These are phyloP conservation scores for Chaetomium tenue DNA, from an alignment of 495 filamentous ascomycete genomes.

Conservation along the genomic window DNA sequence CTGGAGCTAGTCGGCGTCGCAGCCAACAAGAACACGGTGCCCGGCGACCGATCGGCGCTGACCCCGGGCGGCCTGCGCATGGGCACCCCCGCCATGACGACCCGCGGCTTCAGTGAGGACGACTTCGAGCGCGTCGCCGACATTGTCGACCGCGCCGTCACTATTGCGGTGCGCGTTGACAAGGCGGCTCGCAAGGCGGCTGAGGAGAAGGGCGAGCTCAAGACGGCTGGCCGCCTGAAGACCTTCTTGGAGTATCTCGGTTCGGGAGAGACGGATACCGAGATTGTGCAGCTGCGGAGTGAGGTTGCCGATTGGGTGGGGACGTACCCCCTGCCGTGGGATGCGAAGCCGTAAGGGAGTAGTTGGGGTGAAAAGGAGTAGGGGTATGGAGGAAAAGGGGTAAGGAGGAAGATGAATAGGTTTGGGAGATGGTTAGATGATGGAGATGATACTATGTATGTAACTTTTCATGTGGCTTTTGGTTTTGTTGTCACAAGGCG, in stretches of 20 bases:
- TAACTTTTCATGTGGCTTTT: constrained; percentile 9
- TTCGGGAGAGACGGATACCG: constrained; percentile 75
- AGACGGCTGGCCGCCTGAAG: constrained; percentile 76
- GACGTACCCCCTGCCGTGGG: constrained; percentile 87
- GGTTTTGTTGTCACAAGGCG: constrained; percentile 6
- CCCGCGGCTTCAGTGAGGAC: constrained; percentile 78
- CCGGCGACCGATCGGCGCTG: constrained; percentile 89
- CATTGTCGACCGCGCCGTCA: constrained; percentile 88
- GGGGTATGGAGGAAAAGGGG: background rate
- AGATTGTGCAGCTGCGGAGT: constrained; percentile 80
- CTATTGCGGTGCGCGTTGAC: constrained; percentile 78
- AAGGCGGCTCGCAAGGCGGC: constrained; percentile 75
- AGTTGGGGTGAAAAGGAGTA: constrained; percentile 19
- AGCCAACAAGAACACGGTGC: constrained; percentile 98
- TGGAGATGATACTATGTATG: constrained; percentile 7
- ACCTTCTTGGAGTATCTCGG: constrained; percentile 82
- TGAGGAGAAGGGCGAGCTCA: constrained; percentile 65
- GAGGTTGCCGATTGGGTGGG: constrained; percentile 97
- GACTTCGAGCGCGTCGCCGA: constrained; percentile 90
- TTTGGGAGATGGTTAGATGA: background rate
- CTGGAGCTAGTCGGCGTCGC: constrained; percentile 93
- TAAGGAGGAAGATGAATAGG: background rate
- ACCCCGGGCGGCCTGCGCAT: constrained; percentile 89
- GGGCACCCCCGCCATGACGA: constrained; percentile 97
- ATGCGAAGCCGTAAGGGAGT: constrained; percentile 27